phyloP scores from a whole-genome alignment of 164 flowering plant genomes.

The Annona squamosa region DNA sequence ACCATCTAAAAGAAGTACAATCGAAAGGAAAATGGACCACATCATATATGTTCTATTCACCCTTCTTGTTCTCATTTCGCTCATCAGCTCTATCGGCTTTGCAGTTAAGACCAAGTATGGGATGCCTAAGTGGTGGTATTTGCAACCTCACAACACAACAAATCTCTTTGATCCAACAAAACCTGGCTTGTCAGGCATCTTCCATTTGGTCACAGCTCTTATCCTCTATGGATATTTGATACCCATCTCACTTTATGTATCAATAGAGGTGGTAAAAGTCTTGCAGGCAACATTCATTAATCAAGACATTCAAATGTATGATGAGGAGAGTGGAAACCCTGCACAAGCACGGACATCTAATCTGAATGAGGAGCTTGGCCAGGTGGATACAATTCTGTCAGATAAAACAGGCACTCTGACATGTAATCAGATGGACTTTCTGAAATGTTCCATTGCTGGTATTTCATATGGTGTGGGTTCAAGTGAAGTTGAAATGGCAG shows the following conservation, averaged over 20 bases:
- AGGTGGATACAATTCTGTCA: conserved; percentile 78
- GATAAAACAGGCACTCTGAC: conserved; percentile 91
- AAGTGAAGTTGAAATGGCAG: conserved; percentile 68
- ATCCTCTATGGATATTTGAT: conserved; percentile 70
- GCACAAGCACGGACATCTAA: conserved; percentile 80
- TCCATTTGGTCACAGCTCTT: conserved; percentile 68
- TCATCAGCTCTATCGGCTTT: conserved; percentile 61
- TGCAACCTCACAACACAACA: conserved; percentile 54
- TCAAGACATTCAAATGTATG: conserved; percentile 67
- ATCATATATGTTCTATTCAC: conserved; percentile 54
- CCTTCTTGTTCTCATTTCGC: conserved; percentile 45
- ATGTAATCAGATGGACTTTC: conserved; percentile 84
- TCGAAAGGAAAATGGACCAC: conserved; percentile 64
- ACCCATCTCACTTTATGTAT: conserved; percentile 78
- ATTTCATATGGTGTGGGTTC: conserved; percentile 60
- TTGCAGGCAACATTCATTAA: conserved; percentile 75
- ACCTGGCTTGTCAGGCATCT: conserved; percentile 45
- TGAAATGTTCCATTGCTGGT: conserved; percentile 80
- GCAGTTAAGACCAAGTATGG: conserved; percentile 45
- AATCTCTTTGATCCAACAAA: conserved; percentile 42
- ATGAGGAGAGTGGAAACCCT: conserved; percentile 64
- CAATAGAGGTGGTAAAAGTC: conserved; percentile 77
- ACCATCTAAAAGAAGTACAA: conserved; percentile 74
- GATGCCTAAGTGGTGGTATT: conserved; percentile 63
- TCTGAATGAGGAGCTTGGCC: conserved; percentile 86